These are phyloP conservation scores for Lipomyces kockii DNA, from an alignment of 805 yeast genomes.

Conservation along the genomic window DNA sequence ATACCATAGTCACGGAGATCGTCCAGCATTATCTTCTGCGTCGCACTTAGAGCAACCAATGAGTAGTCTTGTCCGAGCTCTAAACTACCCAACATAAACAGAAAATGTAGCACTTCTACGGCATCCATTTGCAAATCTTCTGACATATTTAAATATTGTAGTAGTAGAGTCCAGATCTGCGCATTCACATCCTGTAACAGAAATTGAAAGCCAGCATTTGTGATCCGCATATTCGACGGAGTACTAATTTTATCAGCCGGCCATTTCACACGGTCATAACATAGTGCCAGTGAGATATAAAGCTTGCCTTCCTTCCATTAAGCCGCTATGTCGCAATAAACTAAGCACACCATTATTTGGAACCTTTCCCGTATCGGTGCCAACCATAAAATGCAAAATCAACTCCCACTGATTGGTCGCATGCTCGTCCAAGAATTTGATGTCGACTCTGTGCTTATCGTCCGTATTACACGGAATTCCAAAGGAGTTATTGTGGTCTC, in stretches of 20 bases:
- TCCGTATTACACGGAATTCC: conserved; percentile 68
- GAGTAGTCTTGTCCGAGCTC: conserved; percentile 90
- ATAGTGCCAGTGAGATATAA: not conserved
- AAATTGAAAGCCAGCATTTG: conserved; percentile 93
- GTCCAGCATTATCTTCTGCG: conserved; percentile 83
- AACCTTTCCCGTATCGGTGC: conserved; percentile 69
- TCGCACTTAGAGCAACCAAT: conserved; percentile 67
- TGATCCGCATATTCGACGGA: conserved; percentile 62
- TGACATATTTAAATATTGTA: conserved; percentile 85
- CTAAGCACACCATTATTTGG: conserved; percentile 85
- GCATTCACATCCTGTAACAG: conserved; percentile 89
- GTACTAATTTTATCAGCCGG: conserved; percentile 10
- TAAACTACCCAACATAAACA: conserved; percentile 89
- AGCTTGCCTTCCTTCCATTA: conserved; percentile 64
- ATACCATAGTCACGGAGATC: conserved; percentile 92
- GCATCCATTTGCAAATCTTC: conserved; percentile 89
- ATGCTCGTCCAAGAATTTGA: conserved; percentile 73
- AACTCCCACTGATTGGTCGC: conserved; percentile 93
- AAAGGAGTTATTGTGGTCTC: conserved; percentile 64
- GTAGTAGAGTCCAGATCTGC: conserved; percentile 88
- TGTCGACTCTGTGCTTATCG: conserved; percentile 61
- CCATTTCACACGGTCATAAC: not conserved
- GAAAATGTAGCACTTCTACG: conserved; percentile 91
- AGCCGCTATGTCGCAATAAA: conserved; percentile 75
- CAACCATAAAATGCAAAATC: conserved; percentile 96